Evolutionary conservation across 202 grass and related monocot species (phyloP), one percentile per base, ranked within the genome.

Genomic region (Musa balbisiana): DNA sequence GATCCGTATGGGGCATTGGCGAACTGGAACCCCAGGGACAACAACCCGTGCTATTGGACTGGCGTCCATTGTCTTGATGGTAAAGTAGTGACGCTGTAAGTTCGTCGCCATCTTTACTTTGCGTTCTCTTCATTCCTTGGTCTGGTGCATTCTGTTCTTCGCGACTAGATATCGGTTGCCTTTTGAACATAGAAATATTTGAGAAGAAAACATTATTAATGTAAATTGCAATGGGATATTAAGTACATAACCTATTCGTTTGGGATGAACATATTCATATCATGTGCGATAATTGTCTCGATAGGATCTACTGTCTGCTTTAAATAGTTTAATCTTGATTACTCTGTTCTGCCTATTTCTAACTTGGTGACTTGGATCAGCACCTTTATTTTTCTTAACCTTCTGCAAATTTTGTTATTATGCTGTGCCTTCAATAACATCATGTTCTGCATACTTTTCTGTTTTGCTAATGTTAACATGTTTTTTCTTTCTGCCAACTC

Each of bases 81-180:
- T 73, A 82, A 90, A 80, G 89, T 99, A 51, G 83, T 85, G 73
- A 82, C 84, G 69, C 43, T 99, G 95, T 99, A 81, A 94, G 95
- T 94, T 76, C 29, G 27, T 68, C 54, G 53, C 55, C 24, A 43
- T 74, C 53, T 51, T 20, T 51, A n/a, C 21, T 2, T 5, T 3
- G 3, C 3, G n/a, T 5, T 67, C 21, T 13, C 21, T 3, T 15
- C 14, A 14, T 11, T 10, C 3, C 14, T 67, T 16, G 23, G 20
- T 14, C 23, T 29, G 25, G 9, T 43, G 16, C 33, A 8, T 67
- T 26, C 14, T 67, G 12, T 67, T 67, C 12, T 67, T 33, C 4
- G 23, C 11, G 1, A 43, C 23, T 14, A 11, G 22, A 22, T 10
- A 64, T 22, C 20, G 22, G 22, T n/a, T 60, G 56, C n/a, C 19